Percentiles rank a stretch among this genome's conserved stretches.
Evolutionary conservation across 805 yeast species (phyloP).

Genomic region (Zygosaccharomyces rouxii): DNA sequence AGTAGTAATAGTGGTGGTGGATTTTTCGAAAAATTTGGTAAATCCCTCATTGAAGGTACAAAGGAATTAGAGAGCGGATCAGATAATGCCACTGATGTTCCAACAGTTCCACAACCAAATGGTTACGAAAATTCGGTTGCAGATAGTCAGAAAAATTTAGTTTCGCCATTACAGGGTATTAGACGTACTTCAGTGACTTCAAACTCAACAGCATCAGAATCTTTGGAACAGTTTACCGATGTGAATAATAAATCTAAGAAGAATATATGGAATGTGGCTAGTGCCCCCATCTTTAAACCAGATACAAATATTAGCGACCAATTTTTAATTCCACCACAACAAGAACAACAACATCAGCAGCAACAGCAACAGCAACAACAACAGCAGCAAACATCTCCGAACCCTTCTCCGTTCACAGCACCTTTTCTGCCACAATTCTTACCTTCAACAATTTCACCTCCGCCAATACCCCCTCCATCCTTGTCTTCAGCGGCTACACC

Average conservation of each 20-base stretch:
- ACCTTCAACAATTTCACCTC: conserved; percentile 13
- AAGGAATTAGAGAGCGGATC: conserved; percentile 27
- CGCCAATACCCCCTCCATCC: not conserved
- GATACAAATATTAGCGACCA: conserved; percentile 3
- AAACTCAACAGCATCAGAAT: conserved; percentile 5
- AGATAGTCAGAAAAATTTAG: not conserved
- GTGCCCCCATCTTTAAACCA: conserved; percentile 30
- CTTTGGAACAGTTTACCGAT: conserved; percentile 7
- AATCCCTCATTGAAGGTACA: conserved; percentile 35
- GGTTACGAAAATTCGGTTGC: not conserved
- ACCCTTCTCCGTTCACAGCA: no score
- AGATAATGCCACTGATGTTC: not conserved
- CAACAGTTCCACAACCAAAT: not conserved
- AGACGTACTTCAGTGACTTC: conserved; percentile 14
- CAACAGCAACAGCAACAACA: conserved; percentile 5
- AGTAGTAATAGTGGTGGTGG: conserved; percentile 18
- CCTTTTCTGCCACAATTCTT: conserved; percentile 5
- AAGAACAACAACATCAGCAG: not conserved
- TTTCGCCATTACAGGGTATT: not conserved
- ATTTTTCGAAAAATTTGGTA: conserved; percentile 35
- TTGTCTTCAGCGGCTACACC: conserved; percentile 4
- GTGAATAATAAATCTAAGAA: conserved; percentile 8
- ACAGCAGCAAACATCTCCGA: conserved; percentile 1
- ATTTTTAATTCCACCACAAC: not conserved
- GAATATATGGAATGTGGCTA: conserved; percentile 30